Conservation (phyloP, 2,329 filamentous ascomycete genomes). For the Aspergillus carbonarius region DNA sequence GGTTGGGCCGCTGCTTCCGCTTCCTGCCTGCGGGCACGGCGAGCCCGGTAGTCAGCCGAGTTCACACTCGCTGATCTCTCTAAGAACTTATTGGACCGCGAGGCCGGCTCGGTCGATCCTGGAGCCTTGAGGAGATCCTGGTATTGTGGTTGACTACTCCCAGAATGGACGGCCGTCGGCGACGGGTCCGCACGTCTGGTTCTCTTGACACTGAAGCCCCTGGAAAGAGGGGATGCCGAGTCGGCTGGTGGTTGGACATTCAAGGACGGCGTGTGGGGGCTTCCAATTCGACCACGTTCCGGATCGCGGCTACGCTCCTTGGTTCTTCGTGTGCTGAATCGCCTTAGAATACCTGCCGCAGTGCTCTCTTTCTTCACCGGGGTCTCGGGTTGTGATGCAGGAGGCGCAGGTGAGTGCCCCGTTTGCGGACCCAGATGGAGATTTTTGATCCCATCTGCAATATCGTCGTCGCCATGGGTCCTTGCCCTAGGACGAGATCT, state of each 20-base stretch:
- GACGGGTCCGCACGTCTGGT: conserved; percentile 55
- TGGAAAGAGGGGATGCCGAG: conserved; percentile 63
- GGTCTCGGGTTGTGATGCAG: conserved; percentile 60
- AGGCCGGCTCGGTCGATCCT: conserved; percentile 57
- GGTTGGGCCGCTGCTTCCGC: conserved; percentile 63
- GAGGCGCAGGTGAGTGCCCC: conserved; percentile 49
- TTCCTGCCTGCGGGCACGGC: conserved; percentile 58
- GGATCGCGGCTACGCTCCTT: conserved; percentile 51
- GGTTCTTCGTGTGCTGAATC: conserved; percentile 86
- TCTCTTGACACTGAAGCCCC: conserved; percentile 82
- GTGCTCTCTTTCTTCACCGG: conserved; percentile 80
- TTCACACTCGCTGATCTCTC: conserved; percentile 90
- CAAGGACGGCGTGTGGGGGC: conserved; percentile 70
- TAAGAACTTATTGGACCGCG: conserved; percentile 66
- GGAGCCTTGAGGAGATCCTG: conserved; percentile 77
- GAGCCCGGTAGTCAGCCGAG: conserved; percentile 71
- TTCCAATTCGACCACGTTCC: conserved; percentile 54
- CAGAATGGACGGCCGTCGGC: conserved; percentile 58
- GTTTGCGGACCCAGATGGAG: conserved; percentile 56
- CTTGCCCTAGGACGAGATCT: conserved; percentile 80
- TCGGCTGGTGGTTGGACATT: conserved; percentile 78
- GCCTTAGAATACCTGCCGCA: conserved; percentile 76
- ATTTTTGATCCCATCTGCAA: conserved; percentile 69
- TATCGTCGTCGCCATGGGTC: conserved; percentile 93
- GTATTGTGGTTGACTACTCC: conserved; percentile 66